A percentile compares a stretch with the other conserved stretches of the same genome.
Conservation (phyloP, 805 yeast species). For the Myxozyma neglecta region DNA sequence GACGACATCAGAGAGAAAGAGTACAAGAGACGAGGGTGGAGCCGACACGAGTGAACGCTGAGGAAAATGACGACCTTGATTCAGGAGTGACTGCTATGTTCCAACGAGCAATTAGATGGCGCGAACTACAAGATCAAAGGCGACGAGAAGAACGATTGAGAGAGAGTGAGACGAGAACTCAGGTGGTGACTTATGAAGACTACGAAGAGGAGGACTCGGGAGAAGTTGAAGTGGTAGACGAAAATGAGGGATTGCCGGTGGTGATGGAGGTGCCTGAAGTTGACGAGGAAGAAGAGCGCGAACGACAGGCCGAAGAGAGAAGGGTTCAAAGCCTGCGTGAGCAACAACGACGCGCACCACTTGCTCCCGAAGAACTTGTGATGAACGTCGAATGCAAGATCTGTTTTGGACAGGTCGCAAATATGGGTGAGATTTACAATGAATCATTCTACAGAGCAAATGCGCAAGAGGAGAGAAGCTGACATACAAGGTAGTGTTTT, state of each 20-base stretch:
- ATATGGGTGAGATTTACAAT: slow-evolving; percentile 9
- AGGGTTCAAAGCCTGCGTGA: neutral
- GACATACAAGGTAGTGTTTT: neutral
- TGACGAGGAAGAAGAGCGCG: neutral
- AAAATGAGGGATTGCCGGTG: neutral
- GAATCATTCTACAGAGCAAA: neutral
- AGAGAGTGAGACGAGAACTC: neutral
- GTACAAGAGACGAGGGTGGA: slow-evolving; percentile 13
- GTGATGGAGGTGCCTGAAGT: neutral
- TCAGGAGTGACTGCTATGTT: slow-evolving; percentile 26
- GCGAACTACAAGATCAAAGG: slow-evolving; percentile 1
- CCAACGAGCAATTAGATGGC: slow-evolving; percentile 22
- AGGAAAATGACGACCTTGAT: slow-evolving; percentile 2
- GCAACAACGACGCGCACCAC: slow-evolving; percentile 3
- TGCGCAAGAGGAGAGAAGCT: neutral
- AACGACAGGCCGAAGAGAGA: neutral
- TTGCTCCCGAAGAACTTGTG: slow-evolving; percentile 18
- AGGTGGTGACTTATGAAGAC: neutral
- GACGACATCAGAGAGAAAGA: slow-evolving; percentile 14
- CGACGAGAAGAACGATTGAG: neutral
- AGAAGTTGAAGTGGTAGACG: neutral
- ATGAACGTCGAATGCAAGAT: slow-evolving; percentile 21
- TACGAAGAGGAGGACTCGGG: neutral
- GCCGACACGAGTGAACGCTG: too few species aligned
- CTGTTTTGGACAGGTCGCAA: slow-evolving; percentile 23